Base-by-base conservation (phyloP, 768 basidiomycete genomes). In the Phylloporus sp. region DNA sequence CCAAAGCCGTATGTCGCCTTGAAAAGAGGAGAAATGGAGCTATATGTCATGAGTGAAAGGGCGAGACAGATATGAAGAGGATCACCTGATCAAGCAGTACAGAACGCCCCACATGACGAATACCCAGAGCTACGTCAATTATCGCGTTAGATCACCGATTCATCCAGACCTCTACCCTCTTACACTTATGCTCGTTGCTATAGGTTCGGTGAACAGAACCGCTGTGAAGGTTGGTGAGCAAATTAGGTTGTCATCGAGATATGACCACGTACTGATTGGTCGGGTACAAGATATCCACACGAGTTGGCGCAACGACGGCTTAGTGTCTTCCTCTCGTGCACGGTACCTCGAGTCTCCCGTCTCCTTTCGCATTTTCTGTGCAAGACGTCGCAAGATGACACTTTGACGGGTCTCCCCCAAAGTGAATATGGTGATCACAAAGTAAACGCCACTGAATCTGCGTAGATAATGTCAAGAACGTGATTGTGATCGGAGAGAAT, bases 91-190 rank as follows among this genome's bases (percentile, higher is more conserved):
- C 55, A 87, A 65, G 44, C 78, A 80, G 56, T 78, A 90, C 15
- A 82, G 63, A 5, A 87, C 76, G 0, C 86, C 86, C 84, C 86
- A 90, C 1, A 78, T 76, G 43, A 89, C 79, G 38, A 80, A 80
- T 23, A 81, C 69, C 82, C 82, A 83, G 9, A 84, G 54, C 80
- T 85, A 59, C 13, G 22, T 43, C 17, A 40, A 6, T 42, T 15
- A 15, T 27, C 2, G 0, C 6, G 21, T 49, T 26, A 44, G 20
- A 28, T 7, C 15, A 7, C 17, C 17, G 15, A 7, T 21, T n/a
- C 27, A n/a, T 33, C 17, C 26, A 24, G 20, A 36, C 18, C 15
- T n/a, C n/a, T n/a, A n/a, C n/a, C 2, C 17, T 66, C 78, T 47
- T 54, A 85, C 83, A 57, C 79, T 82, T 58, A 92, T 84, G 56